A percentile compares a stretch with the other conserved stretches of the same genome.
These are phyloP conservation scores for Populus hybrid DNA, from an alignment of 441 rosid species.

Conservation along the genomic window DNA sequence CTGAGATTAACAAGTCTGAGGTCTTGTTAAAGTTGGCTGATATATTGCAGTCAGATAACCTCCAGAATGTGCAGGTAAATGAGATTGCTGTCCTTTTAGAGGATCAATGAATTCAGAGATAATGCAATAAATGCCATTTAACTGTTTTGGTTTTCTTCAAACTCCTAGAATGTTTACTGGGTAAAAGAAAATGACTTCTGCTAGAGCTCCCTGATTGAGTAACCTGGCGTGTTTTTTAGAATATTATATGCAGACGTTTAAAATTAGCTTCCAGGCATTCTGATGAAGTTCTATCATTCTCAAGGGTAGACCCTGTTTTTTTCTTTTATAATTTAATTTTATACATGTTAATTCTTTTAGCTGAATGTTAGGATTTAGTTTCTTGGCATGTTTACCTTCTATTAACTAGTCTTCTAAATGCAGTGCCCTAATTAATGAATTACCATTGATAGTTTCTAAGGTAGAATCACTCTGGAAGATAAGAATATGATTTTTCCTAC, in stretches of 20 bases:
- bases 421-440: neutral
- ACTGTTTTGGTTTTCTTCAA: too few relatives aligned
- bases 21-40: constrained; percentile 79
- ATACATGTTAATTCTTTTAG: neutral
- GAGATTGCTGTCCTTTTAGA: constrained; percentile 15
- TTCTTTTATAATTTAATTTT: too few relatives aligned
- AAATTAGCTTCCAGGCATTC: neutral
- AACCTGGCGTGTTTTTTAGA: neutral
- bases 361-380: neutral
- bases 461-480: neutral
- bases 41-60: constrained; percentile 69
- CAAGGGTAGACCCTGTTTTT: neutral
- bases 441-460: neutral
- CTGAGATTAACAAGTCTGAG: constrained; percentile 61
- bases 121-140: neutral
- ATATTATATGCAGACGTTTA: neutral
- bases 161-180: neutral
- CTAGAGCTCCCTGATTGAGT: neutral
- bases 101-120: constrained; percentile 2
- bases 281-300: neutral
- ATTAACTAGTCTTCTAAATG: neutral
- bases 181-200: neutral
- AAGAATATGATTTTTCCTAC: neutral
- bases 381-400: neutral
- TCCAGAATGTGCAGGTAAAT: constrained; percentile 88